Evolutionary conservation across 2,329 filamentous ascomycete genomes (phyloP), one percentile per base, ranked within the genome.

Genomic region (Colletotrichum tanaceti): DNA sequence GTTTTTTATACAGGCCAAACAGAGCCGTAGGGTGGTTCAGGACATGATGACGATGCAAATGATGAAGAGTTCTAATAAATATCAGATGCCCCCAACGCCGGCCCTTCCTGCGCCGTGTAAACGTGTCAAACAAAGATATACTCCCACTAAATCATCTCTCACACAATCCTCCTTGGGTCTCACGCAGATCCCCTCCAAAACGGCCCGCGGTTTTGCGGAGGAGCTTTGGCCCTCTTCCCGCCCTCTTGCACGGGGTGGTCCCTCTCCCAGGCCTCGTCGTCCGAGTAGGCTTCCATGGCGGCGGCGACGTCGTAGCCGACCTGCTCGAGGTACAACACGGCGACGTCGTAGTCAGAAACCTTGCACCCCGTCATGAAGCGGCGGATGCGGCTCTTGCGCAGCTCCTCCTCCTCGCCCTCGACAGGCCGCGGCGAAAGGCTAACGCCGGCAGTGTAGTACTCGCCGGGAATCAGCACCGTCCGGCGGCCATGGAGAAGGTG

Each of bases 301-400:
- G 79, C 77, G 4, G 89, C 86, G 18, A 94, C 80, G 73, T 93
- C 85, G 77, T 91, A 93, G 9, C 84, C 83, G 24, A 84, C 82
- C 77, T 93, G 90, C 74, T 93, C 87, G 50, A 96, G 84, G 77
- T 96, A 96, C 22, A 94, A 77, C 35, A 92, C 77, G 1, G 93
- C 93, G 58, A 93, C 83, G 75, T 93, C 90, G 80, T 90, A 94
- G 82, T 94, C 91, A 28, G 87, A 82, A 35, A 93, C 90, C 76
- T 95, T 95, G 79, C 90, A 93, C 1, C 85, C 84, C 2, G 93
- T 89, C 92, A 94, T 94, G 83, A 91, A 95, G 70, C 91, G 87
- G 49, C 93, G 84, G 41, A 95, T 85, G 75, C 90, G 90, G 20
- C 82, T 84, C 79, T 93, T 94, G 71, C 89, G 85, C 58, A 86